Evolutionary conservation across 2,329 filamentous ascomycete genomes (phyloP).

Genomic region (Madurella fahalii): DNA sequence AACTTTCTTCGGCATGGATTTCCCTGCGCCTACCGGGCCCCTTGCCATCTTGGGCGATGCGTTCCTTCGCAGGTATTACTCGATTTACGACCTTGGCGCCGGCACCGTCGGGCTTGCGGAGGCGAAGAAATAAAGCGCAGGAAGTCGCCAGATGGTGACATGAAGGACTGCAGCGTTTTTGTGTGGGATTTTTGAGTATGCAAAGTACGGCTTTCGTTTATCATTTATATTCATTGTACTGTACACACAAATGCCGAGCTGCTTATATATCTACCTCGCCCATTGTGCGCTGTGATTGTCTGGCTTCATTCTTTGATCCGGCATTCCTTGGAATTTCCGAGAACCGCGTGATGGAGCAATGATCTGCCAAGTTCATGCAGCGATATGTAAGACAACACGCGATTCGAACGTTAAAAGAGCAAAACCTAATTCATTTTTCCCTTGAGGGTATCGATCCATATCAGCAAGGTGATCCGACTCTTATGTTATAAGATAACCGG

Average conservation of each 20-base stretch:
- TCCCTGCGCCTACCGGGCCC: conserved; percentile 81
- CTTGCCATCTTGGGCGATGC: conserved; percentile 92
- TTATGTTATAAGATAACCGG: not conserved
- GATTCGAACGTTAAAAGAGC: not conserved
- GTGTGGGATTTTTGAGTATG: not conserved
- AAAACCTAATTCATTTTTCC: not conserved
- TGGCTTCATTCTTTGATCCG: not conserved
- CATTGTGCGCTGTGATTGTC: not conserved
- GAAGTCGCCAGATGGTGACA: not conserved
- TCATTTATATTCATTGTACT: not conserved
- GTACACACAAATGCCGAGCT: not conserved
- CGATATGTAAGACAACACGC: not conserved
- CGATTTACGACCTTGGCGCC: conserved; percentile 91
- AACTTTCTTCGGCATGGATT: conserved; percentile 95
- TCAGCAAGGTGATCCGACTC: not conserved
- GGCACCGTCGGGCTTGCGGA: conserved; percentile 83
- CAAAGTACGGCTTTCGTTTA: not conserved
- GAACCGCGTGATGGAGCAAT: no score
- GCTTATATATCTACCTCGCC: not conserved
- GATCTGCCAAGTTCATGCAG: not conserved
- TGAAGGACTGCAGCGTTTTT: not conserved
- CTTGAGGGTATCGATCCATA: not conserved
- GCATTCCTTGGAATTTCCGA: no score
- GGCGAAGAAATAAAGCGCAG: conserved; percentile 54
- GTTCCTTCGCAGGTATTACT: conserved; percentile 84